Evolutionary conservation across 495 filamentous ascomycete species (phyloP).

Genomic region (Penicillium egyptiacum): DNA sequence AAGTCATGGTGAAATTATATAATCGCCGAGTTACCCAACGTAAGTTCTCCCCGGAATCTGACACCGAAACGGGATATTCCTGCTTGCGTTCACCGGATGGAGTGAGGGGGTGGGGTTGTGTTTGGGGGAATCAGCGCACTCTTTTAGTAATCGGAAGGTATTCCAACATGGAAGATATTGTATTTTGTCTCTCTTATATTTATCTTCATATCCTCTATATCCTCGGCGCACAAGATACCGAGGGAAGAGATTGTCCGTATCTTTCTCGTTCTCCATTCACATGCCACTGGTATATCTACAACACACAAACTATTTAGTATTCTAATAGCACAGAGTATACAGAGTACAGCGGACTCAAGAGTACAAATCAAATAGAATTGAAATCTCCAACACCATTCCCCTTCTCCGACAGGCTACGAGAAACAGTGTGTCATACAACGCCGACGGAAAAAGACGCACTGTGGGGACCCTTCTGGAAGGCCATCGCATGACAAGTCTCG

Average conservation of each 20-base stretch:
- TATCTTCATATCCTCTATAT: neutral
- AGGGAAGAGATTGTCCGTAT: constrained; percentile 2
- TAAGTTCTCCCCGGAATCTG: constrained; percentile 26
- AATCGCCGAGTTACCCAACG: neutral
- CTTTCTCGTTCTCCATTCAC: constrained; percentile 2
- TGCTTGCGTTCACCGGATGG: constrained; percentile 38
- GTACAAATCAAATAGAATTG: neutral
- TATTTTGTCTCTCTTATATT: neutral
- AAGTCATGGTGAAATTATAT: constrained; percentile 20
- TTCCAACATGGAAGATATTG: too few species aligned
- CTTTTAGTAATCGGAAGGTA: neutral
- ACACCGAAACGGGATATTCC: constrained; percentile 26
- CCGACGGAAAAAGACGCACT: constrained; percentile 32
- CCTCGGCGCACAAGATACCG: constrained; percentile 8
- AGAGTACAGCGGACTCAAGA: neutral
- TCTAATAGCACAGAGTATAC: neutral
- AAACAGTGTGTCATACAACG: constrained; percentile 30
- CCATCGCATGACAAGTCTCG: neutral
- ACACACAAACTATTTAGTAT: neutral
- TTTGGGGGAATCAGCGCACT: constrained; percentile 17
- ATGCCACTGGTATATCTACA: constrained; percentile 2
- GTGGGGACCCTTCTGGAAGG: constrained; percentile 23
- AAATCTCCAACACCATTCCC: neutral
- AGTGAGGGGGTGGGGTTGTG: constrained; percentile 27
- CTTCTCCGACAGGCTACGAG: constrained; percentile 21